These are phyloP conservation scores for Mycena latifolia DNA, from an alignment of 768 basidiomycete species.

Conservation along the genomic window DNA sequence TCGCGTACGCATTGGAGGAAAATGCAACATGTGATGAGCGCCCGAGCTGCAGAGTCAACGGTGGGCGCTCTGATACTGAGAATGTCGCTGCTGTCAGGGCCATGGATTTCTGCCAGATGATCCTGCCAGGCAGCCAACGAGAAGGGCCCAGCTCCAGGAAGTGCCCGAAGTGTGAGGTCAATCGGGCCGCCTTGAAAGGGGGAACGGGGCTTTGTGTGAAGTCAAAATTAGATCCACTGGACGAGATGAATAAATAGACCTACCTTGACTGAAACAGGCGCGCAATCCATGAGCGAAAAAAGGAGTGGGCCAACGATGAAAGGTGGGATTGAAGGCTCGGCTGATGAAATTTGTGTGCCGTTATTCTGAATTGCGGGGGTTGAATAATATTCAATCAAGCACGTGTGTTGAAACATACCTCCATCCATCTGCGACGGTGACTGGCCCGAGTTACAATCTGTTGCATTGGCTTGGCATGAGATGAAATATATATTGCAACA, in stretches of 20 bases:
- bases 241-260: too few relatives aligned
- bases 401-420: too few relatives aligned
- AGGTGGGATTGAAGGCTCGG: too few relatives aligned
- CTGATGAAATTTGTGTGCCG: too few relatives aligned
- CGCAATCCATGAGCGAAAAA: too few relatives aligned
- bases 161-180: conserved; percentile 5
- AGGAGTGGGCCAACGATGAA: too few relatives aligned
- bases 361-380: too few relatives aligned
- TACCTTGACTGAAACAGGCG: too few relatives aligned
- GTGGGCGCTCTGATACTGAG: not conserved
- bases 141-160: not conserved
- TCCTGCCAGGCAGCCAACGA: conserved; percentile 2
- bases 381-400: too few relatives aligned
- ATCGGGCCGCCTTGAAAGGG: not conserved
- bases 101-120: conserved; percentile 2
- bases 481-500: too few relatives aligned
- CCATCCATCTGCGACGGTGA: conserved; percentile 11
- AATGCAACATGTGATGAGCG: conserved; percentile 10
- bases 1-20: not conserved
- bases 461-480: not conserved
- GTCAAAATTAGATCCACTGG: too few relatives aligned
- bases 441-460: conserved; percentile 2
- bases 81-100: not conserved
- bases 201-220: too few relatives aligned
- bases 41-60: not conserved